These are phyloP conservation scores for Pseudogymnoascus sp. DNA, from an alignment of 2,329 filamentous ascomycete genomes.

Conservation along the genomic window DNA sequence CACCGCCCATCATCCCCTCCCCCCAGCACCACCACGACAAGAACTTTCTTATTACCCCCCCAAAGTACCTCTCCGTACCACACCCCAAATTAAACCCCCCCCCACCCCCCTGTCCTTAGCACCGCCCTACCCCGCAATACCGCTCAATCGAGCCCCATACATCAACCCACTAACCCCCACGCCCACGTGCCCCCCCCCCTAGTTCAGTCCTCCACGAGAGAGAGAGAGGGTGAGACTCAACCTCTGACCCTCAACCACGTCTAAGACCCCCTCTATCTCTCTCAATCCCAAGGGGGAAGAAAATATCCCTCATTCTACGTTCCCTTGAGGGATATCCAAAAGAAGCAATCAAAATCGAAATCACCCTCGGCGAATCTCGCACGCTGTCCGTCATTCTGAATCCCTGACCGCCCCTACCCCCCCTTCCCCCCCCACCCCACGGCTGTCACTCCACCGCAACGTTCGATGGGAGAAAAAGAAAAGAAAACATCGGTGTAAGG, in stretches of 20 bases:
- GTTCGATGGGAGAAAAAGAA: no score
- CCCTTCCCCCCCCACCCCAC: neutral
- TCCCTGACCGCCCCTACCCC: neutral
- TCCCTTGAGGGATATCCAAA: no score
- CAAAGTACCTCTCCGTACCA: neutral
- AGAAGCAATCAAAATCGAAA: neutral
- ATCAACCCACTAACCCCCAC: neutral
- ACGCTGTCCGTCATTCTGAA: neutral
- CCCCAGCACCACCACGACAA: no score
- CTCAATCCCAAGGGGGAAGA: no score
- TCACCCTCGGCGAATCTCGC: no score
- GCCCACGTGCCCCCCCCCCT: neutral
- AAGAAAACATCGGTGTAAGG: constrained; percentile 4
- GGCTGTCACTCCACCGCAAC: no score
- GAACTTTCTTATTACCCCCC: neutral
- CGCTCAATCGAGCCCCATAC: neutral
- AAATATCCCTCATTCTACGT: no score
- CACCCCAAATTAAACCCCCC: neutral
- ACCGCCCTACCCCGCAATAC: neutral
- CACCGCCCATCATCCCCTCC: neutral
- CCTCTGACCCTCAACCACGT: no score
- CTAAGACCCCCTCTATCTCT: no score
- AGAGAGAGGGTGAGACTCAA: no score
- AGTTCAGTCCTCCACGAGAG: neutral
- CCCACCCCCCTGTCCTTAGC: neutral